Evolutionary conservation across 148 eudicot genomes (phyloP).

Genomic region (Talinum fruticosum): DNA sequence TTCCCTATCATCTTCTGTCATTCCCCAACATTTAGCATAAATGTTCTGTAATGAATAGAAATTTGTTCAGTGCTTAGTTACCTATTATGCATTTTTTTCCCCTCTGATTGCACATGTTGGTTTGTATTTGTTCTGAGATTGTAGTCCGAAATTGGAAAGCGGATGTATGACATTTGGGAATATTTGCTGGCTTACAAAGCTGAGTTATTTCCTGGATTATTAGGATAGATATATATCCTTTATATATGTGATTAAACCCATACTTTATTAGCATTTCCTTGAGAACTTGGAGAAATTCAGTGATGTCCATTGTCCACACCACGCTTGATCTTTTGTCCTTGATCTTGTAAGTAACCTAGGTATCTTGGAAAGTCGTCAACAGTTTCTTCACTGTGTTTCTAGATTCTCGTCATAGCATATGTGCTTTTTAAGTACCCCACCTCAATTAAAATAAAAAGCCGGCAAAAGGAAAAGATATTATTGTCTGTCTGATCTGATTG

Average conservation of each 20-base stretch:
- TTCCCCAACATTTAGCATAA: too few species aligned
- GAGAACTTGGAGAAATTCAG: background rate
- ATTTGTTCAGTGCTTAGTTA: too few species aligned
- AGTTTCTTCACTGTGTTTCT: background rate
- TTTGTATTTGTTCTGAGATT: too few species aligned
- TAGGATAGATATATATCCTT: background rate
- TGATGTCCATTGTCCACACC: background rate
- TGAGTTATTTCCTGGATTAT: background rate
- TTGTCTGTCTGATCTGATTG: conserved; percentile 25
- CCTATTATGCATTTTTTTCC: too few species aligned
- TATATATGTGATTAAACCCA: background rate
- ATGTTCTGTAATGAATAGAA: too few species aligned
- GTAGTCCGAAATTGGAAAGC: too few species aligned
- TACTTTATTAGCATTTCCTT: background rate
- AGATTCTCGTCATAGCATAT: conserved; percentile 2
- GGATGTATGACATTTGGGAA: too few species aligned
- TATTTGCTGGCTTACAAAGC: conserved; percentile 3
- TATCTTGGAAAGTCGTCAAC: background rate
- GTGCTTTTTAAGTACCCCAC: conserved; percentile 13
- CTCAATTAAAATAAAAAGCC: conserved; percentile 18
- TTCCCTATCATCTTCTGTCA: too few species aligned
- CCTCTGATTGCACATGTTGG: too few species aligned
- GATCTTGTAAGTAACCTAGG: background rate
- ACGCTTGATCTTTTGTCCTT: background rate
- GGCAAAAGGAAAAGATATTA: conserved; percentile 16